Evolutionary conservation across 1,139 yeast species (phyloP), one percentile per base, ranked within the genome.

Genomic region (Magnusiomyces clavatus): DNA sequence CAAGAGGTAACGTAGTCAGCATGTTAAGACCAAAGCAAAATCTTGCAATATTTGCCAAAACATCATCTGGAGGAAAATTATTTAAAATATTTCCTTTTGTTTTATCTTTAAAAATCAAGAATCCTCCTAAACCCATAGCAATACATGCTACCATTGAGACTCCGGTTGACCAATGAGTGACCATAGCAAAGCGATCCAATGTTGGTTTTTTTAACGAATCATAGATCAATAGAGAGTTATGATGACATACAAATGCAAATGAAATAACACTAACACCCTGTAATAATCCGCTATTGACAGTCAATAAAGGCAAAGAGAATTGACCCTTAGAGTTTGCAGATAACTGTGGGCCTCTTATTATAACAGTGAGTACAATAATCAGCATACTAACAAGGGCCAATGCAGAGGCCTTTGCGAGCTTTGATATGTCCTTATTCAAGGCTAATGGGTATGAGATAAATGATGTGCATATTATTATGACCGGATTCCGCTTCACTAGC

Each of bases 221-320:
- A 69, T 83, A 90, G 45, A 90, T 90, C 62, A 89, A 83, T 43
- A 90, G 80, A 0, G 97, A 87, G 64, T 90, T 90, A 66, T 90
- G 97, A 63, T 90, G 97, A 64, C 97, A 90, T 2, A 90, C 97
- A 60, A 90, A 77, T 5, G 97, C 95, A 71, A 90, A 90, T 0
- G 96, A 88, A 37, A 90, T 87, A 49, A 90, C 95, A 17, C 94
- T 83, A 24, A 90, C 81, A 1, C 96, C 96, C 66, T 89, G 96
- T 64, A 90, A 87, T 10, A 90, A 71, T 49, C 83, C 81, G 16
- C 75, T 68, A 56, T 83, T 84, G 50, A 87, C 64, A 1, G 86
- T 72, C 73, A 83, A 74, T 47, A 79, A 73, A 1, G 72, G 61
- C 0, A 68, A 58, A 0, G 77, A 64, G 34, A 85, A 69, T 0